Conservation (phyloP, 352 stramenopile genomes). For the Phytophthora capsici region DNA sequence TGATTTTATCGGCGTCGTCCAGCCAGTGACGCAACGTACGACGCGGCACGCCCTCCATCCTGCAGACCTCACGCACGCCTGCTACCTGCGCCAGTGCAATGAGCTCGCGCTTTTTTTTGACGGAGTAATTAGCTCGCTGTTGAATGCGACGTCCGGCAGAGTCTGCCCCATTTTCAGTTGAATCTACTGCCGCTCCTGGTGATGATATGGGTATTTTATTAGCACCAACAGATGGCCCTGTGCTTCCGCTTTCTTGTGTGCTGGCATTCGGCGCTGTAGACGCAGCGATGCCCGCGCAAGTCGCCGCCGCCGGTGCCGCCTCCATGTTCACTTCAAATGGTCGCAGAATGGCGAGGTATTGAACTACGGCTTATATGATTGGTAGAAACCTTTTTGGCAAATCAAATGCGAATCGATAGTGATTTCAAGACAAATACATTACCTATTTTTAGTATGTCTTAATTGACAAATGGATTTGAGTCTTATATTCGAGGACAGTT, state of each 20-base stretch:
- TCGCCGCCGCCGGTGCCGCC: constrained; percentile 9
- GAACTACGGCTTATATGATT: constrained; percentile 9
- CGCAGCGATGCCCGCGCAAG: constrained; percentile 6
- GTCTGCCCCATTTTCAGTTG: constrained; percentile 12
- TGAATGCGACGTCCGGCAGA: constrained; percentile 23
- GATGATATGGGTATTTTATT: constrained; percentile 13
- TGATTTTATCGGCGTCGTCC: constrained; percentile 54
- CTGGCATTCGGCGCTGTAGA: constrained; percentile 8
- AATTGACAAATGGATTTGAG: not conserved
- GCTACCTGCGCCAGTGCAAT: constrained; percentile 44
- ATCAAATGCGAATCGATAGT: too few species aligned
- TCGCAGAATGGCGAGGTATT: not conserved
- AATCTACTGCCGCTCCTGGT: constrained; percentile 6
- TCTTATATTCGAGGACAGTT: constrained; percentile 16
- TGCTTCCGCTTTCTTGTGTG: constrained; percentile 6
- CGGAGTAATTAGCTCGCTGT: constrained; percentile 47
- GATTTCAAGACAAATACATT: too few species aligned
- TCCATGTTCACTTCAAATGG: constrained; percentile 30
- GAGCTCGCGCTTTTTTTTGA: constrained; percentile 55
- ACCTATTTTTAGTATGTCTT: too few species aligned
- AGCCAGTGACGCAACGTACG: constrained; percentile 52
- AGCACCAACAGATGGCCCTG: not conserved
- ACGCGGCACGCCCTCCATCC: constrained; percentile 43
- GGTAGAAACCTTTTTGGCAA: constrained; percentile 7
- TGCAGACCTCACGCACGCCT: constrained; percentile 46